Conservation (phyloP, 2,329 filamentous ascomycete species). For the Sporothrix phasma region DNA sequence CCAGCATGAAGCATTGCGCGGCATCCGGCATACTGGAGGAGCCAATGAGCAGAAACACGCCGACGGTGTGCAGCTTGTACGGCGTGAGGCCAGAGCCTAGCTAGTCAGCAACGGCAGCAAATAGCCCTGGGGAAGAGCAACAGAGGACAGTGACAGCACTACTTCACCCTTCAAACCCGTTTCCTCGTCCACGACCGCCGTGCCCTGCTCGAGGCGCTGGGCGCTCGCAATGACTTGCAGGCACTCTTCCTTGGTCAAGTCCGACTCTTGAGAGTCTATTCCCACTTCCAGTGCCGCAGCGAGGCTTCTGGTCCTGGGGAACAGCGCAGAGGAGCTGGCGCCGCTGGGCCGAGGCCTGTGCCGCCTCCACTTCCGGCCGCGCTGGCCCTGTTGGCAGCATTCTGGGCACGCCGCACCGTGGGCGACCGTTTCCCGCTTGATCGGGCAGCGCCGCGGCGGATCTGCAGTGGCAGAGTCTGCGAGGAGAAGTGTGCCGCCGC, state of each 20-base stretch:
- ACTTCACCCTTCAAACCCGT: not conserved
- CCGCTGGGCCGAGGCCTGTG: not conserved
- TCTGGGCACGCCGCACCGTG: not conserved
- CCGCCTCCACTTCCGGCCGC: too few relatives aligned
- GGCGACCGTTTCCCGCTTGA: not conserved
- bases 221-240: not conserved
- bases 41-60: slow-evolving; percentile 20
- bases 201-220: not conserved
- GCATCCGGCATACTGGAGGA: not conserved
- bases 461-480: not conserved
- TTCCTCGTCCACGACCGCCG: not conserved
- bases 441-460: slow-evolving; percentile 1
- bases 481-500: not conserved
- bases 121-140: not conserved
- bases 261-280: not conserved
- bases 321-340: not conserved
- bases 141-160: not conserved
- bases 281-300: not conserved
- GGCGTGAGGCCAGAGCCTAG: slow-evolving; percentile 21
- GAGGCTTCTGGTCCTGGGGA: not conserved
- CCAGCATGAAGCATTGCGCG: slow-evolving; percentile 19
- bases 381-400: not conserved
- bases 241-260: slow-evolving; percentile 9
- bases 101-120: not conserved
- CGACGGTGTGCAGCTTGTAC: slow-evolving; percentile 28